Base-by-base conservation (phyloP, 148 eudicot genomes). In the Cornus kousa region DNA sequence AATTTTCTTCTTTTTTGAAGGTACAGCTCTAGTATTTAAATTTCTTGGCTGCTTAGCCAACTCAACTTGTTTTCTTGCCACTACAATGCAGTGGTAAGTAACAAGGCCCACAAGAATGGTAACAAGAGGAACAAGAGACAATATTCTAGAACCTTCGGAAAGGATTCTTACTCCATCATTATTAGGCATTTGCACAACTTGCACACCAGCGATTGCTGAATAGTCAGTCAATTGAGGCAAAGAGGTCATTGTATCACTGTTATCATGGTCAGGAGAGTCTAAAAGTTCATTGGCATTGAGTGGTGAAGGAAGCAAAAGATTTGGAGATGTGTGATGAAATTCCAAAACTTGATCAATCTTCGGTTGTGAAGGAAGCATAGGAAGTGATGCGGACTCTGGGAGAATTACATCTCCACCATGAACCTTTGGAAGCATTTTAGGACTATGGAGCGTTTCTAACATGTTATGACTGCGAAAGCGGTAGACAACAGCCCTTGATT, bases 1-100 rank as follows among this genome's bases (percentile, higher is more conserved):
- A 83, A 80, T 50, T 82, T 85, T 92, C 80, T 80, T 93, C 86
- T 82, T 89, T 81, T 80, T 93, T 14, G 93, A 80, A 78, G 88
- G 82, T 43, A 70, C 53, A 66, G 83, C 35, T 79, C 70, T 85
- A 64, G 75, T 68, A 75, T 74, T 87, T 78, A 84, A 55, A 70
- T 84, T 83, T 72, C 22, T 83, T 71, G 82, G 67, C 74, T 85
- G 78, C 72, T 74, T 75, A 74, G 71, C 78, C 55, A 73, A 67
- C 64, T 78, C 74, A 33, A 17, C 73, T 64, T 83, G 24, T 80
- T 48, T 74, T 67, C 86, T 76, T 46, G 83, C 32, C 62, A 67
- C 67, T 68, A 66, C 67, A 74, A 53, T 59, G 68, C 40, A 70
- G 50, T 8, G 72, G 72, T 75, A 82, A 76, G 75, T 46, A 68